Evolutionary conservation across 2,329 filamentous ascomycete species (phyloP).

Genomic region (Myriosclerotinia duriaeana): DNA sequence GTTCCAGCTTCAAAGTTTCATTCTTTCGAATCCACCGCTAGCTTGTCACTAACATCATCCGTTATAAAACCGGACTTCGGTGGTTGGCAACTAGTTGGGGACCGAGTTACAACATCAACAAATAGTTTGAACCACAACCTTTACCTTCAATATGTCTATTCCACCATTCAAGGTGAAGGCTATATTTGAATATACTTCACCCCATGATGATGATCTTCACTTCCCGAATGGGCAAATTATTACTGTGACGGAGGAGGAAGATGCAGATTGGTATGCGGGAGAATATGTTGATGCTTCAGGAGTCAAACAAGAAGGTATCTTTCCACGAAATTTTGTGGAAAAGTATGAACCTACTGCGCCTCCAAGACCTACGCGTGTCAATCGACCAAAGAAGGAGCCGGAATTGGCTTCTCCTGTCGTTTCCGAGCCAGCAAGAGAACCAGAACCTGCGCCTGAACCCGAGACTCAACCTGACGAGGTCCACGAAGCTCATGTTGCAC

Average conservation of each 20-base stretch:
- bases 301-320: slow-evolving; percentile 77
- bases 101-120: slow-evolving; percentile 22
- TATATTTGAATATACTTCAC: slow-evolving; percentile 88
- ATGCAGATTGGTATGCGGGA: slow-evolving; percentile 89
- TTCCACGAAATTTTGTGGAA: slow-evolving; percentile 96
- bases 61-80: slow-evolving; percentile 33
- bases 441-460: slow-evolving; percentile 40
- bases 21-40: slow-evolving; percentile 12
- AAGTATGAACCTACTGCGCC: slow-evolving; percentile 90
- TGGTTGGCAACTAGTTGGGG: slow-evolving; percentile 20
- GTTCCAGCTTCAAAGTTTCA: slow-evolving; percentile 5
- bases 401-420: slow-evolving; percentile 40
- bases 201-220: slow-evolving; percentile 90
- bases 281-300: slow-evolving; percentile 80
- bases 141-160: slow-evolving; percentile 57
- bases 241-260: slow-evolving; percentile 88
- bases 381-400: slow-evolving; percentile 61
- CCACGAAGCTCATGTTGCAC: slow-evolving; percentile 38
- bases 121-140: slow-evolving; percentile 5
- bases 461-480: slow-evolving; percentile 45
- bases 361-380: slow-evolving; percentile 73
- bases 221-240: slow-evolving; percentile 87
- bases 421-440: slow-evolving; percentile 42
- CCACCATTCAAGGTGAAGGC: slow-evolving; percentile 91
- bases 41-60: slow-evolving; percentile 16